phyloP scores from a whole-genome alignment of 176 grass and related monocot genomes.

The Ensete glaucum region DNA sequence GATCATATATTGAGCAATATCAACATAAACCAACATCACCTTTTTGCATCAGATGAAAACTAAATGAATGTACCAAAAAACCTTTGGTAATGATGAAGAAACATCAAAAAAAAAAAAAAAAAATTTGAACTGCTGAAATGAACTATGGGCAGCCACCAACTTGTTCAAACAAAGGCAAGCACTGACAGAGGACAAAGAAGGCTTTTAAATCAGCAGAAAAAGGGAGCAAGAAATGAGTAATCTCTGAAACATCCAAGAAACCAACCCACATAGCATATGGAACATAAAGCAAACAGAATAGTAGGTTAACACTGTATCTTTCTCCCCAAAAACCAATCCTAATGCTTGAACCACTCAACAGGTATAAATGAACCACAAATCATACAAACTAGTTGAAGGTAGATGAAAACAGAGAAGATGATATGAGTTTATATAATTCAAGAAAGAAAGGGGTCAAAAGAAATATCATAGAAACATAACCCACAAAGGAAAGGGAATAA shows the following conservation, averaged over 20 bases:
- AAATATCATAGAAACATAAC: background rate
- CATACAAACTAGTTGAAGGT: background rate
- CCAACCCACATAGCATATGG: background rate
- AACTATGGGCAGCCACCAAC: background rate
- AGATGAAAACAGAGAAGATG: background rate
- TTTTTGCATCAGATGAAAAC: background rate
- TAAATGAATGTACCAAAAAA: background rate
- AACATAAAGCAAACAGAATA: background rate
- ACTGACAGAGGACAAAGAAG: background rate
- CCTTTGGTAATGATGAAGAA: background rate
- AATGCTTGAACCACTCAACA: background rate
- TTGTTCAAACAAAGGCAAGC: background rate
- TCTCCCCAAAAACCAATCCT: background rate
- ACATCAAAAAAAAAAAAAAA: background rate
- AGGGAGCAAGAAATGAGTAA: background rate
- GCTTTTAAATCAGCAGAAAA: background rate
- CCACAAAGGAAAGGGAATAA: conserved; percentile 16
- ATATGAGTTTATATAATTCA: background rate
- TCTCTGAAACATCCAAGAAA: background rate
- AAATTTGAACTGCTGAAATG: background rate
- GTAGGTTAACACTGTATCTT: background rate
- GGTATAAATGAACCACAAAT: background rate
- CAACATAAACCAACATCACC: background rate
- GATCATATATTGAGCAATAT: background rate
- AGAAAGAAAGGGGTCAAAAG: background rate